A percentile compares a stretch with the other conserved stretches of the same genome.
phyloP scores from a whole-genome alignment of 2,329 filamentous ascomycete species.

The Aurifilum marmelostoma region DNA sequence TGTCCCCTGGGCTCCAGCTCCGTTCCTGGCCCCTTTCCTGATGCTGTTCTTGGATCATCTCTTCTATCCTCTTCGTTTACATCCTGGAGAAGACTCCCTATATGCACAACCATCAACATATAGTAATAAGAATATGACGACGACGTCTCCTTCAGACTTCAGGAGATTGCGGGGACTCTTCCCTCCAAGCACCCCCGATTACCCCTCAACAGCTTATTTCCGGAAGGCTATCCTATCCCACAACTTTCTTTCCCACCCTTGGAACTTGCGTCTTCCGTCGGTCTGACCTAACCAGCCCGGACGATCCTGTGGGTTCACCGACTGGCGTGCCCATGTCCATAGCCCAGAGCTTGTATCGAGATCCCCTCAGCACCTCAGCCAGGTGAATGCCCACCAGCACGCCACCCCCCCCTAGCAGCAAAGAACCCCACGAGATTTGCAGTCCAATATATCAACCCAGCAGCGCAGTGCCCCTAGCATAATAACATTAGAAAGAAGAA shows the following conservation, averaged over 20 bases:
- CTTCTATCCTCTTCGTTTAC: not conserved
- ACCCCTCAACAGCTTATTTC: conserved; percentile 4
- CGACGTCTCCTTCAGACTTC: not conserved
- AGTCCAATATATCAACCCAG: not conserved
- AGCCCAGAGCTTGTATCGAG: not conserved
- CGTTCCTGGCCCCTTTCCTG: not conserved
- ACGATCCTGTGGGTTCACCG: not conserved
- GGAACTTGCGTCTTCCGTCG: not conserved
- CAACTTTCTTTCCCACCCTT: conserved; percentile 1
- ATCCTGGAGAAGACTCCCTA: not conserved
- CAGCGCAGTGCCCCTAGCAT: not conserved
- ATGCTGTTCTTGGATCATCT: not conserved
- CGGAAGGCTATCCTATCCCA: conserved; percentile 1
- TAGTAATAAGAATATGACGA: conserved; percentile 1
- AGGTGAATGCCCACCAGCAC: not conserved
- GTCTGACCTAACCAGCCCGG: conserved; percentile 1
- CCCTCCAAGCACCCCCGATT: not conserved
- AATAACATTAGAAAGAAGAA: not conserved
- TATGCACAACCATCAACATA: conserved; percentile 1
- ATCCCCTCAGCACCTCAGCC: not conserved
- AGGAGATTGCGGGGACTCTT: not conserved
- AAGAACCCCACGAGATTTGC: not conserved
- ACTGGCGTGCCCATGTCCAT: not conserved
- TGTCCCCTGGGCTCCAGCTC: not conserved
- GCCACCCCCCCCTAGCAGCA: too few species aligned